Percentiles rank a stretch among this genome's conserved stretches.
These are phyloP conservation scores for Penicillium daleae DNA, from an alignment of 495 filamentous ascomycete species.

Conservation along the genomic window DNA sequence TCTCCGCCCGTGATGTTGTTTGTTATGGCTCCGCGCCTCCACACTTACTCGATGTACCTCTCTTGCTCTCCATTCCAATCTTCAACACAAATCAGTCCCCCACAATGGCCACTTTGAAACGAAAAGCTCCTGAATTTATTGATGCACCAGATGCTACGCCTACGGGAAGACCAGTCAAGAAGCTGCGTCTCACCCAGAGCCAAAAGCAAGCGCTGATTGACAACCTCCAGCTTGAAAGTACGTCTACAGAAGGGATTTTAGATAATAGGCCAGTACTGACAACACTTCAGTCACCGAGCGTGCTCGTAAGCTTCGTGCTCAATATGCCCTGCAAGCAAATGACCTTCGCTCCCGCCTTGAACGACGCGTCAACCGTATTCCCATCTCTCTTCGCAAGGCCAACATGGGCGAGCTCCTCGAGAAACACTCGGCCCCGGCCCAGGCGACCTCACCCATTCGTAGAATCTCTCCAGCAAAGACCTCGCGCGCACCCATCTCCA, in stretches of 20 bases:
- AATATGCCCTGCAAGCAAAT: conserved; percentile 85
- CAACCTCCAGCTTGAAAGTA: conserved; percentile 92
- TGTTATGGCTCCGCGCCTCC: conserved; percentile 37
- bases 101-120: conserved; percentile 63
- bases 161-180: conserved; percentile 62
- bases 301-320: conserved; percentile 85
- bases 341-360: conserved; percentile 85
- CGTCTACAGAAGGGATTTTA: conserved; percentile 27
- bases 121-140: conserved; percentile 58
- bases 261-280: background rate
- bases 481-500: conserved; percentile 36
- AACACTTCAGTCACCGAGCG: conserved; percentile 77
- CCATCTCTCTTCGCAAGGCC: conserved; percentile 72
- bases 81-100: background rate
- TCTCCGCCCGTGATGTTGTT: conserved; percentile 31
- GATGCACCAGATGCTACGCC: conserved; percentile 46
- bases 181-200: conserved; percentile 66
- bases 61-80: conserved; percentile 19
- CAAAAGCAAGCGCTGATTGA: conserved; percentile 92
- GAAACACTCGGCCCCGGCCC: conserved; percentile 49
- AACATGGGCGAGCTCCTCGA: conserved; percentile 83
- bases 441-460: conserved; percentile 33
- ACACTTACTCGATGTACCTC: conserved; percentile 12
- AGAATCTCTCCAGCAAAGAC: conserved; percentile 38
- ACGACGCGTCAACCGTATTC: conserved; percentile 93